phyloP scores from a whole-genome alignment of 2,329 filamentous ascomycete genomes.

The Aureobasidium pullulans region DNA sequence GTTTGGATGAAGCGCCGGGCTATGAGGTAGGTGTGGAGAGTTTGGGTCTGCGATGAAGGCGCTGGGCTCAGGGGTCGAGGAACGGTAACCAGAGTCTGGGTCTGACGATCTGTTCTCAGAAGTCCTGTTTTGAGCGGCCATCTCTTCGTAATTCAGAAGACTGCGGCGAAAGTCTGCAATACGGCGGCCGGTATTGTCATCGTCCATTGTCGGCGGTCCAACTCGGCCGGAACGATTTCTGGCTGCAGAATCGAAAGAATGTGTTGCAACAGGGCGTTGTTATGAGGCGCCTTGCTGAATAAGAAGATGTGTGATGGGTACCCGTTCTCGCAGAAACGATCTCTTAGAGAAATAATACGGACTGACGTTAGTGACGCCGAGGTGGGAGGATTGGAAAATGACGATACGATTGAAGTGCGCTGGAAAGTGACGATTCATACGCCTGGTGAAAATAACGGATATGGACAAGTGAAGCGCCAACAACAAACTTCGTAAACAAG shows the following conservation, averaged over 20 bases:
- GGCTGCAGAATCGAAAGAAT: not conserved
- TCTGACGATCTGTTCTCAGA: not conserved
- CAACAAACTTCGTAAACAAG: not conserved
- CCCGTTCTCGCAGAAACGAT: not conserved
- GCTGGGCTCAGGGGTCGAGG: not conserved
- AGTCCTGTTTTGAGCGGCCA: not conserved
- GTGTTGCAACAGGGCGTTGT: not conserved
- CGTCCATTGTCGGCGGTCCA: not conserved
- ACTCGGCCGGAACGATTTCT: not conserved
- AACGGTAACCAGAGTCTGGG: not conserved
- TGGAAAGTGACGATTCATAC: not conserved
- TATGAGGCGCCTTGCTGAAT: too few species aligned
- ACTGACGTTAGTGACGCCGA: not conserved
- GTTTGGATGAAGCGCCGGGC: not conserved
- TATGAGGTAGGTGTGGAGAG: not conserved
- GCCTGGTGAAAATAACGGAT: not conserved
- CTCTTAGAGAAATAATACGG: not conserved
- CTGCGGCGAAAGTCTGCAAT: not conserved
- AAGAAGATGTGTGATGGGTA: not conserved
- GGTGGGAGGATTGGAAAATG: not conserved
- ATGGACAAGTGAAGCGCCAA: not conserved
- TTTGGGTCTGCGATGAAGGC: not conserved
- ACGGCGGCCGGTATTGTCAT: not conserved
- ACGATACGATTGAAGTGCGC: too few species aligned
- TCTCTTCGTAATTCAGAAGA: not conserved